A percentile compares a stretch with the other conserved stretches of the same genome.
phyloP scores from a whole-genome alignment of 2,329 filamentous ascomycete species.

The Hypoxylon sp. region DNA sequence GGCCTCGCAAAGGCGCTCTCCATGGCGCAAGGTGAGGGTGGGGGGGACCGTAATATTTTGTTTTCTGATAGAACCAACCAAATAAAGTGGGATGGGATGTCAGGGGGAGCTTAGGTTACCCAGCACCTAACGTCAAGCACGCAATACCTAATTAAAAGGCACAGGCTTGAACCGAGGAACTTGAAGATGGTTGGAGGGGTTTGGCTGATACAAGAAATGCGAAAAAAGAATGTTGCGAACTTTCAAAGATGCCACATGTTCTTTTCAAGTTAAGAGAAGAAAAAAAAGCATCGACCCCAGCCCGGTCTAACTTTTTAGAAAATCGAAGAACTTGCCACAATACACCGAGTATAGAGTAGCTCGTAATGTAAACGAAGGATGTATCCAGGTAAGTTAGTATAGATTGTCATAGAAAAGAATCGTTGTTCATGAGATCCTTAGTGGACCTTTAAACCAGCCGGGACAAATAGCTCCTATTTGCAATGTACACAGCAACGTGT shows the following conservation, averaged over 20 bases:
- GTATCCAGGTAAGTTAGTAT: conserved; percentile 18
- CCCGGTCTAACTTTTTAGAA: conserved; percentile 5
- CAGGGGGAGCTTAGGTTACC: conserved; percentile 7
- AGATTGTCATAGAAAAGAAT: conserved; percentile 31
- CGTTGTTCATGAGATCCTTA: conserved; percentile 24
- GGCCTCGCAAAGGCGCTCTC: conserved; percentile 69
- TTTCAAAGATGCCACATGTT: conserved; percentile 47
- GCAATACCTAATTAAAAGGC: conserved; percentile 26
- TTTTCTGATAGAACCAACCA: conserved; percentile 13
- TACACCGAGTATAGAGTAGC: conserved; percentile 29
- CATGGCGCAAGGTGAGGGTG: conserved; percentile 54
- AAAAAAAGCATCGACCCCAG: too few relatives aligned
- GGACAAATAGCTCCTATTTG: conserved; percentile 2
- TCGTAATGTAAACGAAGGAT: conserved; percentile 16
- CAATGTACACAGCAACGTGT: conserved; percentile 36
- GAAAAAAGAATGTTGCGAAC: conserved; percentile 21
- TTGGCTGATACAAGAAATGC: conserved; percentile 26
- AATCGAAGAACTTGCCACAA: conserved; percentile 18
- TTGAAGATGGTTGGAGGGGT: conserved; percentile 24
- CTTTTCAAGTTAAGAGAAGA: conserved; percentile 33
- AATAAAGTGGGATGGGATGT: conserved; percentile 11
- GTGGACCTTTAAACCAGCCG: conserved; percentile 20
- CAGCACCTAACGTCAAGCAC: conserved; percentile 28
- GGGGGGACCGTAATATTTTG: conserved; percentile 31
- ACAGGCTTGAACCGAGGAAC: conserved; percentile 19